Conservation (phyloP, 208 protist genomes). For the Wallacemonas rigidus region DNA sequence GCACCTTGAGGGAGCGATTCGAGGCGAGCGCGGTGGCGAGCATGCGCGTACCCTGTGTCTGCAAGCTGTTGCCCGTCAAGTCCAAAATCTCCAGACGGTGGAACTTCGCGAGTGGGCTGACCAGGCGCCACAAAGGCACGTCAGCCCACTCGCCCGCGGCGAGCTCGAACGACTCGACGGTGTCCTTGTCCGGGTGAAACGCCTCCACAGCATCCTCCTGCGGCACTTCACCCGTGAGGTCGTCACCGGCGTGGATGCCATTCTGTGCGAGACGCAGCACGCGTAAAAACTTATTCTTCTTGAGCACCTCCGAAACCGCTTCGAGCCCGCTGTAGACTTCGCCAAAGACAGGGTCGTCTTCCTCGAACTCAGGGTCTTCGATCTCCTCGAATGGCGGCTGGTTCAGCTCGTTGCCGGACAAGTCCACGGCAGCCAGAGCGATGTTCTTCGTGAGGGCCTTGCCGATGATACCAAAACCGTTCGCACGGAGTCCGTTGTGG, state of each 20-base stretch:
- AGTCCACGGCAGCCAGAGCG: constrained; percentile 58
- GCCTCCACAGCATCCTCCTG: constrained; percentile 44
- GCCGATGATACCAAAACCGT: constrained; percentile 79
- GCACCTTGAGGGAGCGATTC: constrained; percentile 70
- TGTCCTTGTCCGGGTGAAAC: constrained; percentile 48
- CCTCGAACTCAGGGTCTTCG: constrained; percentile 73
- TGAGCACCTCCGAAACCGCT: constrained; percentile 82
- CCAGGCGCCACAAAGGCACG: constrained; percentile 72
- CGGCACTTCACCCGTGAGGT: constrained; percentile 37
- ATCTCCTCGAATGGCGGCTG: constrained; percentile 50
- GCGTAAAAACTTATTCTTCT: constrained; percentile 92
- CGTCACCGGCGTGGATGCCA: constrained; percentile 81
- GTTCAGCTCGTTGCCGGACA: constrained; percentile 68
- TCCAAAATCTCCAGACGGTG: constrained; percentile 77
- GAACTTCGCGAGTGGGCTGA: constrained; percentile 72
- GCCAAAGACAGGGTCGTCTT: constrained; percentile 83
- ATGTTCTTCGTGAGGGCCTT: constrained; percentile 91
- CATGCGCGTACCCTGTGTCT: constrained; percentile 68
- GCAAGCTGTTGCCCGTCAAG: constrained; percentile 75
- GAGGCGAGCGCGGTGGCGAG: constrained; percentile 67
- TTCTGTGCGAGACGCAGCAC: constrained; percentile 73
- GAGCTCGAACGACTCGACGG: constrained; percentile 29
- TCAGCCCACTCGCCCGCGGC: constrained; percentile 52
- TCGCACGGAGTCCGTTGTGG: constrained; percentile 67
- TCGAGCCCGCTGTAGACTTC: constrained; percentile 74